Evolutionary conservation across 768 basidiomycete genomes (phyloP).

Genomic region (Lentinula detonsa): DNA sequence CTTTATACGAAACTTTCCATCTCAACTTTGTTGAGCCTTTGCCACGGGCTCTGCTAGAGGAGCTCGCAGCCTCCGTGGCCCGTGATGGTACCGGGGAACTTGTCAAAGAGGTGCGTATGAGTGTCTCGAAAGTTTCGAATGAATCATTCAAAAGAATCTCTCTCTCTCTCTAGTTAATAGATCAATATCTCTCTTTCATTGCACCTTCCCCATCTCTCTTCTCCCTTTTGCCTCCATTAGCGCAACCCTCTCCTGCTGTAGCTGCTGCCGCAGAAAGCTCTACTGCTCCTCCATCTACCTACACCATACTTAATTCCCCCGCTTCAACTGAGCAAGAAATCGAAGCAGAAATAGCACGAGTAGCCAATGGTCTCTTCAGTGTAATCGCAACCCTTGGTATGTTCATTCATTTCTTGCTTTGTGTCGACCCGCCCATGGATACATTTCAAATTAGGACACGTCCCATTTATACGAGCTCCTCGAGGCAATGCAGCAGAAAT

Average conservation of each 20-base stretch:
- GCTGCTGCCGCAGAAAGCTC: constrained; percentile 27
- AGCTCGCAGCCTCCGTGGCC: constrained; percentile 86
- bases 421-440: constrained; percentile 1
- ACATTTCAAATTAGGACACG: constrained; percentile 53
- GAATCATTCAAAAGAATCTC: not conserved
- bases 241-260: constrained; percentile 27
- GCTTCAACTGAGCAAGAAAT: constrained; percentile 86
- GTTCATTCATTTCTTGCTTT: constrained; percentile 13
- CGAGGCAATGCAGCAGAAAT: constrained; percentile 97
- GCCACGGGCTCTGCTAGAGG: constrained; percentile 84
- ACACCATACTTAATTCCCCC: constrained; percentile 87
- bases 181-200: constrained; percentile 97
- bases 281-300: constrained; percentile 50
- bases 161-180: constrained; percentile 62
- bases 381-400: constrained; percentile 83
- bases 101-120: constrained; percentile 60
- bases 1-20: constrained; percentile 88
- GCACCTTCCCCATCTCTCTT: constrained; percentile 90
- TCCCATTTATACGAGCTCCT: constrained; percentile 92
- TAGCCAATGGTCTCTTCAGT: constrained; percentile 87
- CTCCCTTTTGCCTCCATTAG: constrained; percentile 68
- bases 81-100: constrained; percentile 77
- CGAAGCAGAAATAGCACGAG: constrained; percentile 87
- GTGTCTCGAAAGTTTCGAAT: constrained; percentile 14
- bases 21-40: constrained; percentile 94